Base-by-base conservation (phyloP, 352 stramenopile species). In the Globisporangium okanoganense region DNA sequence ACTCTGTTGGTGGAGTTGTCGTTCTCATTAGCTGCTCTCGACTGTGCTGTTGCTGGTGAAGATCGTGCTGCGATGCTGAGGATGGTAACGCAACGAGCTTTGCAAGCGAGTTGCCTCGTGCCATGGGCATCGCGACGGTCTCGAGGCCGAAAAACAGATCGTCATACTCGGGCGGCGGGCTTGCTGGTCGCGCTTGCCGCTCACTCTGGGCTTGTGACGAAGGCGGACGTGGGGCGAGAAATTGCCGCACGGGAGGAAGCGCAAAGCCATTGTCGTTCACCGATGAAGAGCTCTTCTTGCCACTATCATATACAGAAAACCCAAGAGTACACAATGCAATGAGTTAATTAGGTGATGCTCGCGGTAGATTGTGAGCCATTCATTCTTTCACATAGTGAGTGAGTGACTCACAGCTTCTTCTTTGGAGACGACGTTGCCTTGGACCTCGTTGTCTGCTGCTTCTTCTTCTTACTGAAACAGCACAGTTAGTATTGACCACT, bases 71-170 rank as follows among this genome's bases (percentile, higher is more conserved):
- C 9, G 29, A 56, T 24, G 20, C 29, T 13, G 58, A 55, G 10
- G 63, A 31, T 18, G 53, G 18, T 5, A 40, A 49, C 10, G 31
- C n/a, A 33, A 40, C 5, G 13, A 55, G 16, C 22, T 62, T 62
- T 12, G 25, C 57, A 14, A 35, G 47, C 20, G 47, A 61, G 14
- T 25, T 38, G 16, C 47, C 45, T 22, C 48, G 36, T 20, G 31
- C 25, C 20, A 61, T 29, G 5, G 65, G 36, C 9, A 80, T 67
- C 1, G 69, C 27, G 0, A 88, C 57, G 1, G 76, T 90, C 60
- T 90, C 78, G 31, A 90, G 75, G 1, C 76, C 80, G 40, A 90
- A 90, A 45, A 90, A 88, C 5, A 90, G 56, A 33, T 88, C 80
- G 44, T 85, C 64, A 51, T 88, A 88, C 0, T 71, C 65, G 53